Evolutionary conservation across 2,329 filamentous ascomycete genomes (phyloP).

Genomic region (Chaetomium strumarium): DNA sequence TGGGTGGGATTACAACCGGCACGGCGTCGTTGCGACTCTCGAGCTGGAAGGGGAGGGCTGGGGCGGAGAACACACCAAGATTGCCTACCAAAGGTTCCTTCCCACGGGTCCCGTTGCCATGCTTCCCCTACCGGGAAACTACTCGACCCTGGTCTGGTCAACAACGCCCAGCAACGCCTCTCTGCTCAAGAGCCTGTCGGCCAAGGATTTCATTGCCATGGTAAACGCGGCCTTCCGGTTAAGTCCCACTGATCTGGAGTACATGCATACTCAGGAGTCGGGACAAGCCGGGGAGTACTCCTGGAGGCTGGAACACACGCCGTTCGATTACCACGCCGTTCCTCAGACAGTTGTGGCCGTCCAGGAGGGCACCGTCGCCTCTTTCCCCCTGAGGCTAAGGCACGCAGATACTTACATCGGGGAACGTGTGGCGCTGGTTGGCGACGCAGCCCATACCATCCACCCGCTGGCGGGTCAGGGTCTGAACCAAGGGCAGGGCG

Average conservation of each 20-base stretch:
- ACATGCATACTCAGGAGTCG: constrained; percentile 61
- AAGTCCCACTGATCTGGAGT: constrained; percentile 69
- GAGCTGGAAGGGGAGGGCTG: constrained; percentile 58
- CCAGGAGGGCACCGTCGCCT: constrained; percentile 74
- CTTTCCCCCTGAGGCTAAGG: constrained; percentile 84
- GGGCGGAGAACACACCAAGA: constrained; percentile 54
- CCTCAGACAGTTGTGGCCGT: constrained; percentile 65
- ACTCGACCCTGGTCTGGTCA: constrained; percentile 88
- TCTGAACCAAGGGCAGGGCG: constrained; percentile 85
- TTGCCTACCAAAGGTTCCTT: constrained; percentile 91
- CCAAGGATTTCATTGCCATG: constrained; percentile 72
- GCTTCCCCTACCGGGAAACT: constrained; percentile 78
- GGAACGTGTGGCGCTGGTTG: constrained; percentile 84
- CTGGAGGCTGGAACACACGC: constrained; percentile 76
- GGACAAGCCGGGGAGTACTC: constrained; percentile 67
- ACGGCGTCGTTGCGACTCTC: constrained; percentile 87
- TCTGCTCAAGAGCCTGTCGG: constrained; percentile 67
- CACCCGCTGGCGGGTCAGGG: constrained; percentile 94
- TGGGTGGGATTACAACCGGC: constrained; percentile 89
- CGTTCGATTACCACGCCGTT: constrained; percentile 45
- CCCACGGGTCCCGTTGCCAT: constrained; percentile 88
- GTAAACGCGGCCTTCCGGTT: constrained; percentile 93
- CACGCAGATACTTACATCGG: constrained; percentile 92
- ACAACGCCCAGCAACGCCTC: constrained; percentile 77
- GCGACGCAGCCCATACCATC: constrained; percentile 91